phyloP scores from a whole-genome alignment of 2,329 filamentous ascomycete genomes.

The Colletotrichum aenigma region DNA sequence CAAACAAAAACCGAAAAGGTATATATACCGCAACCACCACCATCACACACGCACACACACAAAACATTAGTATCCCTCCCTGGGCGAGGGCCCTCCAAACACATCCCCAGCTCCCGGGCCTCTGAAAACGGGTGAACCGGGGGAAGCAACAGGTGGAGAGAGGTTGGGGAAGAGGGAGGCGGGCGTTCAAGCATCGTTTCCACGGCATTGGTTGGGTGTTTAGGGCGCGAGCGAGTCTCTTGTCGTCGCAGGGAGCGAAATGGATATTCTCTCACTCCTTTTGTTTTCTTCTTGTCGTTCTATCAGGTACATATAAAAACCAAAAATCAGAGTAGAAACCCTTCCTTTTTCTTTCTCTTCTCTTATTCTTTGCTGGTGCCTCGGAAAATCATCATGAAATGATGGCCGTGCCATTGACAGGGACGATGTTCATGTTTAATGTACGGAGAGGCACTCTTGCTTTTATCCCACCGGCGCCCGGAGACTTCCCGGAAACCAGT shows the following conservation, averaged over 20 bases:
- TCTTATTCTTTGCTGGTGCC: neutral
- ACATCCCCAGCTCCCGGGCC: neutral
- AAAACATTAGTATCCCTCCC: neutral
- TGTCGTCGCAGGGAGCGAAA: neutral
- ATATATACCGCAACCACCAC: neutral
- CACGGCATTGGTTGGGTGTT: constrained; percentile 13
- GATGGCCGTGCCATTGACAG: neutral
- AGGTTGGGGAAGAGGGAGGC: neutral
- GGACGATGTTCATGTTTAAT: neutral
- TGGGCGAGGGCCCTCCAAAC: neutral
- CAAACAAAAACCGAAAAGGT: neutral
- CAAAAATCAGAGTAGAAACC: neutral
- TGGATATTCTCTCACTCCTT: neutral
- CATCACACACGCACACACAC: neutral
- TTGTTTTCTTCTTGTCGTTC: neutral
- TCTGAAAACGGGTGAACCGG: neutral
- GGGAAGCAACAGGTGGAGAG: neutral
- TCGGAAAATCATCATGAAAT: neutral
- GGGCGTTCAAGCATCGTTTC: constrained; percentile 7
- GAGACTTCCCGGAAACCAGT: neutral
- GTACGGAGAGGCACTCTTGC: neutral
- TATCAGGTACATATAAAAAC: neutral
- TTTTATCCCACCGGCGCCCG: neutral
- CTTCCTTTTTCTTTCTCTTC: neutral
- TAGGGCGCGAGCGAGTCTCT: constrained; percentile 8